Evolutionary conservation across 495 filamentous ascomycete species (phyloP).

Genomic region (Penicillium argentinense): DNA sequence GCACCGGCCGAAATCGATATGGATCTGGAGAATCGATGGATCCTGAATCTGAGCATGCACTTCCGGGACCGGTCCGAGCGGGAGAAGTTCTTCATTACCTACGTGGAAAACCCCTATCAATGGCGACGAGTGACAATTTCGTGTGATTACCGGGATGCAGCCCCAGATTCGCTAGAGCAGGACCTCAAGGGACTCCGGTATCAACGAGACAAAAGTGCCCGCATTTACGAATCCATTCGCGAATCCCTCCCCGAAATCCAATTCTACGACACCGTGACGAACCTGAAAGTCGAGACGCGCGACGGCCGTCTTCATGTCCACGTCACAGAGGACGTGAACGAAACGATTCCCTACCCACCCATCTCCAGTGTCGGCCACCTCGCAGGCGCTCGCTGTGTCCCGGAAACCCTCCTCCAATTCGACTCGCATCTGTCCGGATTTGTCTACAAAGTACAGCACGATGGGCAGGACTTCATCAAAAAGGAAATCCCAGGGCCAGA

Average conservation of each 20-base stretch:
- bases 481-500: constrained; percentile 98
- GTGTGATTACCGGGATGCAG: constrained; percentile 84
- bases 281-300: constrained; percentile 88
- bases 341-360: constrained; percentile 87
- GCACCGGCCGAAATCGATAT: constrained; percentile 62
- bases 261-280: constrained; percentile 94
- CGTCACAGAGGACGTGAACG: constrained; percentile 96
- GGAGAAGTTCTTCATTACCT: constrained; percentile 98
- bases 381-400: constrained; percentile 58
- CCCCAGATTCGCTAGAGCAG: constrained; percentile 77
- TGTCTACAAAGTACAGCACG: constrained; percentile 86
- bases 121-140: constrained; percentile 93
- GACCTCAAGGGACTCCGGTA: constrained; percentile 76
- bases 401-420: constrained; percentile 76
- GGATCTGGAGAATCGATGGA: constrained; percentile 89
- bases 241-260: constrained; percentile 89
- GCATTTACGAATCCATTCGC: constrained; percentile 93
- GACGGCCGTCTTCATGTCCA: constrained; percentile 92
- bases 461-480: constrained; percentile 77
- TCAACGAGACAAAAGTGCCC: constrained; percentile 91
- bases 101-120: constrained; percentile 71
- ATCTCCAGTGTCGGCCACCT: constrained; percentile 75
- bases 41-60: constrained; percentile 97
- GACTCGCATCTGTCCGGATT: constrained; percentile 94
- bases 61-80: constrained; percentile 92